Base-by-base conservation (phyloP, 139 green algal species). In the Pleodorina starrii region DNA sequence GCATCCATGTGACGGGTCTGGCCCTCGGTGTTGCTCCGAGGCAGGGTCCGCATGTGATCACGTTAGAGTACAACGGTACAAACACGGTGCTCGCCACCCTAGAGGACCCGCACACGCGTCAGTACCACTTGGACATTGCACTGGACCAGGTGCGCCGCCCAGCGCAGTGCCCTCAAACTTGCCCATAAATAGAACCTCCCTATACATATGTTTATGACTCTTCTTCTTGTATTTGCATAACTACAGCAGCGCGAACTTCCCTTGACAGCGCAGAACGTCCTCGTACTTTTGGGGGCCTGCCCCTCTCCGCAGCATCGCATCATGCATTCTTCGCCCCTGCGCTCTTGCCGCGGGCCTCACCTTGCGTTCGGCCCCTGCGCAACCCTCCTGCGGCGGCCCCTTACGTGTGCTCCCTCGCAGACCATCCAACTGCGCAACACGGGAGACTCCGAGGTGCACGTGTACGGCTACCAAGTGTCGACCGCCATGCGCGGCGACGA, bases 1-100 rank as follows among this genome's bases (percentile, higher is more conserved):
- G 32, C 43, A 88, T 88, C 44, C 82, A 88, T n/a, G 19, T 88
- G 3, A 88, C 82, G 66, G 66, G 66, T 14, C 14, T 87, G 16
- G 59, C 81, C 21, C 81, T 87, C 2, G 81, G 81, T 5, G 29
- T 38, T 5, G 25, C n/a, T 0, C 60, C 81, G 35, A 48, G 25
- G 11, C 17, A 44, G 23, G 81, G 60, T 29, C n/a, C 81, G 42
- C 81, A 87, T 27, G 29, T 48, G 0, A 43, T 87, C 10, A 50
- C 60, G 9, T n/a, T 87, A 1, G 60, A 77, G 29, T 78, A 78
- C 60, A 87, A 87, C 44, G 81, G 81, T 29, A 66, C 16, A 1
- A 78, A 78, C 27, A 38, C 81, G n/a, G 81, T 87, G 59, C 29
- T 87, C 1, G 60, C 29, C 10, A 87, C 81, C 4, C 44, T 87